Evolutionary conservation across 2,329 filamentous ascomycete species (phyloP).

Genomic region (Microsporum audouinii): DNA sequence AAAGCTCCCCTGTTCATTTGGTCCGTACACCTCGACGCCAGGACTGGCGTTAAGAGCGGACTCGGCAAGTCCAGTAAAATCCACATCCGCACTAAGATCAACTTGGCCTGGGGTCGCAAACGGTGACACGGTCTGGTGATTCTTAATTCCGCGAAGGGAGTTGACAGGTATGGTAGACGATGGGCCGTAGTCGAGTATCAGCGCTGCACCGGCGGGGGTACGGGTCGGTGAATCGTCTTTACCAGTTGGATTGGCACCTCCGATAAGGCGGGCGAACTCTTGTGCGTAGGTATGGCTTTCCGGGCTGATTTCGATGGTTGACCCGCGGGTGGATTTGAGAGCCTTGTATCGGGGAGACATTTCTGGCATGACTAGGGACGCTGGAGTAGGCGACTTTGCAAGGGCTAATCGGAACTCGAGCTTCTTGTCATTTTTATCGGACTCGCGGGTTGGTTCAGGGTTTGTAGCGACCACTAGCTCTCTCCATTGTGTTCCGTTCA

Average conservation of each 20-base stretch:
- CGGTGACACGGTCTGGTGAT: slow-evolving; percentile 65
- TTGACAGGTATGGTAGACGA: slow-evolving; percentile 67
- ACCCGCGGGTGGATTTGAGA: slow-evolving; percentile 54
- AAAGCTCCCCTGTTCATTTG: slow-evolving; percentile 74
- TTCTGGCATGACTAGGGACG: slow-evolving; percentile 74
- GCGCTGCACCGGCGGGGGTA: slow-evolving; percentile 64
- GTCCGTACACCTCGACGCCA: slow-evolving; percentile 83
- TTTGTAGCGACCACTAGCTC: slow-evolving; percentile 67
- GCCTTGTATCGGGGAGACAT: slow-evolving; percentile 66
- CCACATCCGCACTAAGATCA: slow-evolving; percentile 85
- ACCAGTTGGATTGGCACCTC: slow-evolving; percentile 39
- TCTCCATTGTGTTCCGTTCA: slow-evolving; percentile 56
- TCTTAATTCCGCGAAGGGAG: slow-evolving; percentile 77
- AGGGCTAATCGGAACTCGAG: slow-evolving; percentile 83
- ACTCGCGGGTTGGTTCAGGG: slow-evolving; percentile 40
- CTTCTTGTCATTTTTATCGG: slow-evolving; percentile 34
- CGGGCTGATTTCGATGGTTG: slow-evolving; percentile 80
- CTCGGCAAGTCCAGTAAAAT: slow-evolving; percentile 80
- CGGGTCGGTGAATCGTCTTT: slow-evolving; percentile 21
- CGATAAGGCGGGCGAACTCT: slow-evolving; percentile 76
- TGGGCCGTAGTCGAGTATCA: slow-evolving; percentile 95
- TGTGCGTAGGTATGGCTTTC: slow-evolving; percentile 69
- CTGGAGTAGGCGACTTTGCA: slow-evolving; percentile 62
- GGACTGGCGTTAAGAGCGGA: slow-evolving; percentile 62
- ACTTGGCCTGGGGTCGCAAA: slow-evolving; percentile 70